phyloP scores from a whole-genome alignment of 2,329 filamentous ascomycete species.

The Beauveria sp. region DNA sequence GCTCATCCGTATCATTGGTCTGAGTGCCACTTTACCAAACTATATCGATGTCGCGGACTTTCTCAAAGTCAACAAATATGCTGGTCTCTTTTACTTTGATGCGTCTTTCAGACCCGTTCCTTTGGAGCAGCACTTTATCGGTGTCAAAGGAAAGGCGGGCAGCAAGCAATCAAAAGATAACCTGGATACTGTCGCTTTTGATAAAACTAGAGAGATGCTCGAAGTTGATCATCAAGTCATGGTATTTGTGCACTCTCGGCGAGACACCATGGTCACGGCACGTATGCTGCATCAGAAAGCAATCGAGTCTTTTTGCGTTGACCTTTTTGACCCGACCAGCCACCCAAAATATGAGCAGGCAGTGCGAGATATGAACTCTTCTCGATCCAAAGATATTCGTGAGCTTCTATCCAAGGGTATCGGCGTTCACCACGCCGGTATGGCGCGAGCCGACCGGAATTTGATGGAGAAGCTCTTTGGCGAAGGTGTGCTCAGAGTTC shows the following conservation, averaged over 20 bases:
- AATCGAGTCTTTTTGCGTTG: slow-evolving; percentile 66
- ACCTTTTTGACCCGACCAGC: slow-evolving; percentile 73
- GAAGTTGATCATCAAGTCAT: slow-evolving; percentile 91
- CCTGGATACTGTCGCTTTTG: slow-evolving; percentile 77
- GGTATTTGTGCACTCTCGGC: slow-evolving; percentile 97
- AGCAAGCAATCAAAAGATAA: slow-evolving; percentile 80
- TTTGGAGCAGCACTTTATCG: slow-evolving; percentile 93
- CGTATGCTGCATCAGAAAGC: slow-evolving; percentile 83
- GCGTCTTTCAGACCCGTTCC: slow-evolving; percentile 92
- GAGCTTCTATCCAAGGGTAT: slow-evolving; percentile 87
- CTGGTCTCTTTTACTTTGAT: slow-evolving; percentile 95
- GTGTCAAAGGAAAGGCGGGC: slow-evolving; percentile 85
- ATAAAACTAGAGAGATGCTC: slow-evolving; percentile 93
- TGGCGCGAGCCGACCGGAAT: slow-evolving; percentile 90
- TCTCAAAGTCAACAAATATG: slow-evolving; percentile 86
- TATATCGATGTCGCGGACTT: slow-evolving; percentile 97
- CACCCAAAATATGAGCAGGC: slow-evolving; percentile 78
- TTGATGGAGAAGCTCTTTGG: slow-evolving; percentile 89
- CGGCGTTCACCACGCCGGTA: slow-evolving; percentile 92
- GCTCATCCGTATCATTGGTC: slow-evolving; percentile 87
- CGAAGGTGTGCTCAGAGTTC: slow-evolving; percentile 88
- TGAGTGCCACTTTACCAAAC: slow-evolving; percentile 93
- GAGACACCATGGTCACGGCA: slow-evolving; percentile 86
- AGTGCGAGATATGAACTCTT: slow-evolving; percentile 75
- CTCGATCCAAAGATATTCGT: slow-evolving; percentile 76